phyloP scores from a whole-genome alignment of 2,329 filamentous ascomycete species.

The Colletotrichum shisoi region DNA sequence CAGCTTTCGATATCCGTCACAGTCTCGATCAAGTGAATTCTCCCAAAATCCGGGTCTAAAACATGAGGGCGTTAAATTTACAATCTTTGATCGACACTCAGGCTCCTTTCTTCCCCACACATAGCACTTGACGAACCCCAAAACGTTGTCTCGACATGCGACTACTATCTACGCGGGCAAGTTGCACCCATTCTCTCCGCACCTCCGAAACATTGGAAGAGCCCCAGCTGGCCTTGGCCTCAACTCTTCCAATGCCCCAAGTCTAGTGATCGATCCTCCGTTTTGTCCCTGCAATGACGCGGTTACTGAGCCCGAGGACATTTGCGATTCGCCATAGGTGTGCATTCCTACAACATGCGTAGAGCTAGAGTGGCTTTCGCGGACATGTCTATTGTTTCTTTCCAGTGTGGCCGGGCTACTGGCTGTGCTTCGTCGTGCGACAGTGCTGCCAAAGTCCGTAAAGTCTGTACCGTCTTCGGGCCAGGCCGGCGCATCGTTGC shows the following conservation, averaged over 20 bases:
- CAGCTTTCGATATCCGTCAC: constrained; percentile 12
- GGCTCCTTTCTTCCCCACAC: not conserved
- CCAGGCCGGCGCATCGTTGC: not conserved
- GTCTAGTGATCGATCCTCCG: not conserved
- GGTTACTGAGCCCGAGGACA: not conserved
- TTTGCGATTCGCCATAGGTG: not conserved
- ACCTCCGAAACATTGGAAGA: not conserved
- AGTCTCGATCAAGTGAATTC: constrained; percentile 15
- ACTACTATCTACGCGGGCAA: no score
- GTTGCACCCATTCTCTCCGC: not conserved
- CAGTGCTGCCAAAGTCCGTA: not conserved
- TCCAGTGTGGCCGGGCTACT: not conserved
- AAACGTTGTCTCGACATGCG: no score
- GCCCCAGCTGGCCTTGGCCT: not conserved
- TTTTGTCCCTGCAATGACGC: not conserved
- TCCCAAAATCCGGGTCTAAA: not conserved
- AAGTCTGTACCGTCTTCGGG: not conserved
- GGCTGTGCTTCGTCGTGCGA: not conserved
- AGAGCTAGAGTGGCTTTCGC: not conserved
- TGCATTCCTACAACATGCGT: not conserved
- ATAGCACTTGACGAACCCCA: not conserved
- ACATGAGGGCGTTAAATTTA: not conserved
- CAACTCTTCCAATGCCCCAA: not conserved
- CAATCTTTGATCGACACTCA: not conserved
- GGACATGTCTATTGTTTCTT: not conserved